These are phyloP conservation scores for Vitis amurensis DNA, from an alignment of 164 flowering plant genomes.

Conservation along the genomic window DNA sequence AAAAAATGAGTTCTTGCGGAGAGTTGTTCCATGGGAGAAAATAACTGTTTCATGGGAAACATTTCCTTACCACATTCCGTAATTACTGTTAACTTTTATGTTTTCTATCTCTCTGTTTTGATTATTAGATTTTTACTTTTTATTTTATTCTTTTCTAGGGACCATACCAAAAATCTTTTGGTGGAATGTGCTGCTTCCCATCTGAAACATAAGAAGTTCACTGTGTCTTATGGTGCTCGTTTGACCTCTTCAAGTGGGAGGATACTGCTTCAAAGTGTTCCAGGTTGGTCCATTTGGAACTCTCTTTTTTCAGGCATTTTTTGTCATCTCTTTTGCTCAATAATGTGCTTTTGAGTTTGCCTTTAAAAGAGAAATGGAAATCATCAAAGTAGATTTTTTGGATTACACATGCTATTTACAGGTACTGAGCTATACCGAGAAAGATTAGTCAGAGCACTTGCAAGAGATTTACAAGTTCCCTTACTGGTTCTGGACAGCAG, in stretches of 20 bases:
- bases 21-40: constrained; percentile 93
- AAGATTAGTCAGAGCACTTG: constrained; percentile 90
- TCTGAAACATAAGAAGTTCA: constrained; percentile 59
- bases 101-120: neutral
- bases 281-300: constrained; percentile 47
- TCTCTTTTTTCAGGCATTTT: neutral
- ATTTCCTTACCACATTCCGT: constrained; percentile 90
- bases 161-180: constrained; percentile 68
- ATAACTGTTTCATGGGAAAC: constrained; percentile 89
- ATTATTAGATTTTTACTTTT: neutral
- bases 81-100: constrained; percentile 21
- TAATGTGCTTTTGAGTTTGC: neutral
- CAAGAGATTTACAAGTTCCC: constrained; percentile 81
- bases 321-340: neutral
- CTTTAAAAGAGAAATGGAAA: neutral
- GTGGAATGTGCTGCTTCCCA: constrained; percentile 92
- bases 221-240: constrained; percentile 68
- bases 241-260: constrained; percentile 90
- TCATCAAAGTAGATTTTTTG: constrained; percentile 7
- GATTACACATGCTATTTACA: constrained; percentile 20
- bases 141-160: constrained; percentile 44
- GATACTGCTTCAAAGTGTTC: constrained; percentile 87
- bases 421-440: constrained; percentile 97
- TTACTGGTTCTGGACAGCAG: constrained; percentile 88
- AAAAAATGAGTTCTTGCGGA: constrained; percentile 74